Evolutionary conservation across 2,329 filamentous ascomycete genomes (phyloP).

Genomic region (Alternaria arbusti): DNA sequence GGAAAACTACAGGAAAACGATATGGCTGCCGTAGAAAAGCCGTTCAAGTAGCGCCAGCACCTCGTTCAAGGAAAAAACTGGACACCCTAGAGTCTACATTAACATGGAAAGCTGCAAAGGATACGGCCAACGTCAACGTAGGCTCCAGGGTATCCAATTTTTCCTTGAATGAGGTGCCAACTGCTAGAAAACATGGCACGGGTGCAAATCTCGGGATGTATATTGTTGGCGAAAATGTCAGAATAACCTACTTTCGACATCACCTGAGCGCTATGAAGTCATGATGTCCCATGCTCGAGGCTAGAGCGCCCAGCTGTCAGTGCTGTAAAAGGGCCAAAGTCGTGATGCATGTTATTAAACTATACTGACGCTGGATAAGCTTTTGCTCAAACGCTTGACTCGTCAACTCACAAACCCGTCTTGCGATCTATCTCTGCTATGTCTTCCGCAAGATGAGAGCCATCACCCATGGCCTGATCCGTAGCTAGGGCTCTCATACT

Average conservation of each 20-base stretch:
- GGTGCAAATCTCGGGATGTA: not conserved
- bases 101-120: not conserved
- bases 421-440: not conserved
- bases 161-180: not conserved
- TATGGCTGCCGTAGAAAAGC: not conserved
- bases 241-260: not conserved
- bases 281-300: not conserved
- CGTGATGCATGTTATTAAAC: slow-evolving; percentile 5
- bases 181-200: not conserved
- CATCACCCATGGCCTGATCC: not conserved
- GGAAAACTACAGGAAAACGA: not conserved
- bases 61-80: not conserved
- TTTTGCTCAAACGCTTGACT: not conserved
- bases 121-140: not conserved
- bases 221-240: not conserved
- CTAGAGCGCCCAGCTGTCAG: not conserved
- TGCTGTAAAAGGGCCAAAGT: not conserved
- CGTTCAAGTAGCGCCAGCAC: not conserved
- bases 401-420: not conserved
- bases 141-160: not conserved
- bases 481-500: slow-evolving; percentile 30
- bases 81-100: not conserved
- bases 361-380: slow-evolving; percentile 2
- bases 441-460: not conserved
- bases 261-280: not conserved